phyloP scores from a whole-genome alignment of 176 grass and related monocot genomes.

The Cocos nucifera region DNA sequence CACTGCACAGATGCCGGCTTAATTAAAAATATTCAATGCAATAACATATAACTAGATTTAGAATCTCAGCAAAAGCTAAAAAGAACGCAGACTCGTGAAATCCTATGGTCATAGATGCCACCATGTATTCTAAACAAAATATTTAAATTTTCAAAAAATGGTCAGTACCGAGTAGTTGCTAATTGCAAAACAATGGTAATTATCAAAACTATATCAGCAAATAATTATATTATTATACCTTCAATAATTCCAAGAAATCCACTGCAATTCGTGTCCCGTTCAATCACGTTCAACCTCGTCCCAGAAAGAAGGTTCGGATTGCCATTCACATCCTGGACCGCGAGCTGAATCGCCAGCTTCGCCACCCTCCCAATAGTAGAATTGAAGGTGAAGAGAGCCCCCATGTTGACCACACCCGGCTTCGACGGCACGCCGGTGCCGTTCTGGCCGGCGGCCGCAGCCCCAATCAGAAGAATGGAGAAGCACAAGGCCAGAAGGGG shows the following conservation, averaged over 20 bases:
- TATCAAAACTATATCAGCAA: neutral
- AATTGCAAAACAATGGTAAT: neutral
- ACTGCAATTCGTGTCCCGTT: constrained; percentile 71
- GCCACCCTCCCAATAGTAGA: constrained; percentile 66
- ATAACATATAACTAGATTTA: too few species aligned
- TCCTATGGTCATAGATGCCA: too few species aligned
- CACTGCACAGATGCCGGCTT: too few species aligned
- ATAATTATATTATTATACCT: constrained; percentile 28
- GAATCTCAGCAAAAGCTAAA: too few species aligned
- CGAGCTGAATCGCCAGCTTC: constrained; percentile 56
- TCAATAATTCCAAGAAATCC: constrained; percentile 75
- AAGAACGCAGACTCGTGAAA: too few species aligned
- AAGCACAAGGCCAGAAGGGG: too few species aligned
- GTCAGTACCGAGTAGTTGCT: neutral
- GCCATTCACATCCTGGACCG: constrained; percentile 66
- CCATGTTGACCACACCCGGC: constrained; percentile 43
- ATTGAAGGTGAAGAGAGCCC: constrained; percentile 75
- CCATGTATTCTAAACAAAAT: too few species aligned
- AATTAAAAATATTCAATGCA: too few species aligned
- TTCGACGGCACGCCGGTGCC: neutral
- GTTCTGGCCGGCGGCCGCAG: too few species aligned
- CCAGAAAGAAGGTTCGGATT: constrained; percentile 36
- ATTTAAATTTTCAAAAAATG: too few species aligned
- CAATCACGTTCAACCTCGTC: constrained; percentile 40
- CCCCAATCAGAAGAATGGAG: too few species aligned